Evolutionary conservation across 2,329 filamentous ascomycete genomes (phyloP).

Genomic region (Verticillium dahliae): DNA sequence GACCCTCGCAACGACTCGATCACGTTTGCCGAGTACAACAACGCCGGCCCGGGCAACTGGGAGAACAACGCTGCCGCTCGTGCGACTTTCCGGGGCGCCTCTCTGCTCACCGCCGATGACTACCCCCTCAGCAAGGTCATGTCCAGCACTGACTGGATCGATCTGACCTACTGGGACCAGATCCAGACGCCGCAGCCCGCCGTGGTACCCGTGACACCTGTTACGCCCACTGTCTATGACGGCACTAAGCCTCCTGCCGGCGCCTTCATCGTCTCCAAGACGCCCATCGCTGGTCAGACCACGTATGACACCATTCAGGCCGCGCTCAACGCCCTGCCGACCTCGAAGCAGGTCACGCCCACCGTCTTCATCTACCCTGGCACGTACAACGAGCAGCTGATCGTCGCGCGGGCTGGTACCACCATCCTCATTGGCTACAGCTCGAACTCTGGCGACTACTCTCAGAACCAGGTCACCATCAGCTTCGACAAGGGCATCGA

Average conservation of each 20-base stretch:
- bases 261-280: slow-evolving; percentile 21
- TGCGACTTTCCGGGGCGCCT: slow-evolving; percentile 13
- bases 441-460: slow-evolving; percentile 25
- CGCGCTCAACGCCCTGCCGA: slow-evolving; percentile 12
- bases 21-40: slow-evolving; percentile 45
- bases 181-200: slow-evolving; percentile 13
- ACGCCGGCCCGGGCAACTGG: slow-evolving; percentile 38
- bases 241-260: slow-evolving; percentile 20
- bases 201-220: slow-evolving; percentile 25
- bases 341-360: slow-evolving; percentile 22
- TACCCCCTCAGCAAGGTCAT: slow-evolving; percentile 15
- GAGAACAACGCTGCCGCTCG: slow-evolving; percentile 44
- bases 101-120: slow-evolving; percentile 15
- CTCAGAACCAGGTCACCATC: slow-evolving; percentile 18
- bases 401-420: slow-evolving; percentile 27
- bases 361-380: slow-evolving; percentile 21
- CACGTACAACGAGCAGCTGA: slow-evolving; percentile 28
- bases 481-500: slow-evolving; percentile 22
- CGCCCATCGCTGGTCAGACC: slow-evolving; percentile 6
- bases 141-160: slow-evolving; percentile 17
- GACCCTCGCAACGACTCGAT: slow-evolving; percentile 36
- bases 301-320: slow-evolving; percentile 15
- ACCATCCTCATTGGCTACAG: slow-evolving; percentile 32
- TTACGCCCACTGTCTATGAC: slow-evolving; percentile 20
- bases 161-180: slow-evolving; percentile 16